phyloP scores from a whole-genome alignment of 225 moss, liverwort and hornwort genomes.

The Marchantia paleacea region DNA sequence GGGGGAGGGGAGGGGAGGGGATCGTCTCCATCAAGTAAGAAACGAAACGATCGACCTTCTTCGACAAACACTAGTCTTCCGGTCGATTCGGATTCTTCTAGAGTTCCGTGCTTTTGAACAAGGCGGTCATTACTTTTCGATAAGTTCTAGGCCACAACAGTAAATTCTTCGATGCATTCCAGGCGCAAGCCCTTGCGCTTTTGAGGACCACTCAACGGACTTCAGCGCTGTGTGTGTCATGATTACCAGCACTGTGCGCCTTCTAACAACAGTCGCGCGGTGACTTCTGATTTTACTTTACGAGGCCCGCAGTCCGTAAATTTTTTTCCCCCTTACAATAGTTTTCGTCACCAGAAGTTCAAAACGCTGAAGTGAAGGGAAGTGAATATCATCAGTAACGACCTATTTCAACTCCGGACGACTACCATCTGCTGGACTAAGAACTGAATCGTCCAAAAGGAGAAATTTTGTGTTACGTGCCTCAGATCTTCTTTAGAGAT shows the following conservation, averaged over 20 bases:
- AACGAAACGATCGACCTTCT: constrained; percentile 3
- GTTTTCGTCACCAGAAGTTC: too few relatives aligned
- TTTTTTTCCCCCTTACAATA: too few relatives aligned
- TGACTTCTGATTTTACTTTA: too few relatives aligned
- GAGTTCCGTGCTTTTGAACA: background rate
- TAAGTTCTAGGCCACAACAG: background rate
- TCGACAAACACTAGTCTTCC: background rate
- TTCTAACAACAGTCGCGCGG: too few relatives aligned
- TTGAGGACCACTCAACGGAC: background rate
- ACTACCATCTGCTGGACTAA: background rate
- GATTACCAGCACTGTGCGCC: background rate
- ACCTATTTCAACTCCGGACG: too few relatives aligned
- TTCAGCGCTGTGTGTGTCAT: background rate
- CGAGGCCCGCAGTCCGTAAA: too few relatives aligned
- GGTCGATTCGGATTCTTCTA: constrained; percentile 16
- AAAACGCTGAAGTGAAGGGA: too few relatives aligned
- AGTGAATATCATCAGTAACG: too few relatives aligned
- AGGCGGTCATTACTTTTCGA: background rate
- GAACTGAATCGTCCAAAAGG: background rate
- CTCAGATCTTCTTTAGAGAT: background rate
- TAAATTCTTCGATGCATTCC: constrained; percentile 3
- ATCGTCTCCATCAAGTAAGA: constrained; percentile 1
- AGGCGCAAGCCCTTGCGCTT: background rate
- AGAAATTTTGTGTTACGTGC: background rate
- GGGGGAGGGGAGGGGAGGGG: background rate